Evolutionary conservation across 1,284 basidiomycete genomes (phyloP), one percentile per base, ranked within the genome.

Genomic region (Cryptococcus floricola): DNA sequence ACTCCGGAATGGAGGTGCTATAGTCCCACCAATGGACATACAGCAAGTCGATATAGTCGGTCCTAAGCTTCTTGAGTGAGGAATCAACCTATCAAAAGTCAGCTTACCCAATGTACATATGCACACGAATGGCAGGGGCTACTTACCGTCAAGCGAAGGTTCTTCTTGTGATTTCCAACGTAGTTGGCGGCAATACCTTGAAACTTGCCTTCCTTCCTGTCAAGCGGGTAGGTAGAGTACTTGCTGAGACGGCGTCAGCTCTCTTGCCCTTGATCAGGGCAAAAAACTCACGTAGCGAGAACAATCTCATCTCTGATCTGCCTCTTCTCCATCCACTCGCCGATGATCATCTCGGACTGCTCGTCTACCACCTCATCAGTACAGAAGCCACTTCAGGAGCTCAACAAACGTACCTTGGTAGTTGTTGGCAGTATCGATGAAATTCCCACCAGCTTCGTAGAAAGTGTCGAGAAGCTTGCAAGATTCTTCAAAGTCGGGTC

Each of bases 41-140:
- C 50, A 80, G 68, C 50, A 79, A 65, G 56, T 79, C 79, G 58
- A 80, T 74, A 59, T 78, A 80, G 46, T 72, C 64, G 23, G 79
- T 80, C 34, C 71, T 57, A 3, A 80, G 72, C 60, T 77, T 77
- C 60, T 74, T 73, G 52, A 80, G 70, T 12, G 72, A 71, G 18
- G 62, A 50, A 14, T 63, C 55, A 39, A 75, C 44, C 13, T 61
- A 54, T 19, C 19, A 19, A 19, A 19, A 19, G 19, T 19, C 19
- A 19, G 19, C 19, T 19, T 19, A 19, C 19, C 19, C 19, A 19
- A 19, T 1, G 19, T 19, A 19, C 19, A 19, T 19, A 2, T 19
- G 19, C 19, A 19, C 19, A 19, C 19, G 19, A 31, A 5, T n/a
- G n/a, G 28, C 39, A 42, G 27, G 16, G 5, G 19, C 19, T 7